Base-by-base conservation (phyloP, 306 rosid species). In the Astragalus glycyphyllos region DNA sequence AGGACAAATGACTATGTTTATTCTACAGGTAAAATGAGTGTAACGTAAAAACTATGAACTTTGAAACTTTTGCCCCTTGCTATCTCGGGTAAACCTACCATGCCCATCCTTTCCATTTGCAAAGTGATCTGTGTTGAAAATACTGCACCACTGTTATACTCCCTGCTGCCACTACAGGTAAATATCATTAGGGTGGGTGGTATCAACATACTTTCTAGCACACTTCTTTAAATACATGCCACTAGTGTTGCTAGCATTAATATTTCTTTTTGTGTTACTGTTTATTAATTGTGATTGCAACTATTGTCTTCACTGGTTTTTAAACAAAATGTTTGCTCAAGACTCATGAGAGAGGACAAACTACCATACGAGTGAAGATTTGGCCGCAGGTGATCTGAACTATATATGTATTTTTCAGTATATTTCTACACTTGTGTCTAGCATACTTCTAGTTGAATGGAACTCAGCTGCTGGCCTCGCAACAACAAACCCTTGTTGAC, bases 401-500 rank as follows among this genome's bases (percentile, higher is more conserved):
- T 26, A 37, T 40, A 44, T 15, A 11, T 40, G 42, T 29, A 55
- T 35, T 45, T 60, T 35, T 57, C 59, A 58, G 57, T 38, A 20
- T 20, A 56, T 40, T 60, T 45, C 38, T n/a, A 31, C 70, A 56
- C 15, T 58, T 53, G 57, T 57, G 50, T 49, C 48, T 35, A 58
- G 55, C 17, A 47, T 14, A 38, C 60, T 40, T 61, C 65, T 10
- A 53, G 41, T n/a, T 32, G 59, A 12, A 62, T 23, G 54, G 12
- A 63, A 42, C 42, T 57, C 35, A 9, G 41, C 70, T 49, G 62
- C 67, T 26, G 15, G 53, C 77, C 75, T 49, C 1, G 31, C 35
- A 47, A 49, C 40, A 49, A 59, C 2, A 35, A 69, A 45, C 42
- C 68, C 64, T 71, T 48, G 73, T 79, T 77, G 74, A 65, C 65